Evolutionary conservation across 768 basidiomycete genomes (phyloP).

Genomic region (Xerocomus brunneocitrinus): DNA sequence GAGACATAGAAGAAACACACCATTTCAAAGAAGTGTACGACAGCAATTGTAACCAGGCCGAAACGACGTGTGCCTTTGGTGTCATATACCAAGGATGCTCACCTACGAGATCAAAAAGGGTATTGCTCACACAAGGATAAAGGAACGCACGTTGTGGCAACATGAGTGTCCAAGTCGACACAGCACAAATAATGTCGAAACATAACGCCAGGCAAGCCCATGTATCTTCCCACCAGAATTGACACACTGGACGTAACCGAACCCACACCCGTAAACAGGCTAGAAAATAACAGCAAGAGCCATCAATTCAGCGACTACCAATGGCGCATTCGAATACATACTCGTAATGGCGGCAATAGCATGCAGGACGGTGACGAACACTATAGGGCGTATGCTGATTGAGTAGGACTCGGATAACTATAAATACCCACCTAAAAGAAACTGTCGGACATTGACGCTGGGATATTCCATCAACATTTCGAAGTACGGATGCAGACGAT

Average conservation of each 20-base stretch:
- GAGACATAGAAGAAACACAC: constrained; percentile 2
- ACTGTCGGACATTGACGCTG: neutral
- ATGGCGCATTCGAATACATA: neutral
- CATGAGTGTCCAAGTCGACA: constrained; percentile 7
- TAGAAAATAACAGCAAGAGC: neutral
- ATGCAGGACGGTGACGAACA: constrained; percentile 10
- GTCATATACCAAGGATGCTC: constrained; percentile 2
- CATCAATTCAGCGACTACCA: neutral
- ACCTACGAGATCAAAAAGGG: neutral
- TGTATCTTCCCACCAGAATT: constrained; percentile 14
- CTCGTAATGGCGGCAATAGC: constrained; percentile 2
- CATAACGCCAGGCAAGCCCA: constrained; percentile 6
- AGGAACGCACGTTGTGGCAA: constrained; percentile 3
- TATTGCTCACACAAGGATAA: neutral
- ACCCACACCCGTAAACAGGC: constrained; percentile 8
- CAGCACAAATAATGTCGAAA: constrained; percentile 1
- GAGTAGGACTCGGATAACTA: neutral
- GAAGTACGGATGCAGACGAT: neutral
- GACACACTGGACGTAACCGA: constrained; percentile 3
- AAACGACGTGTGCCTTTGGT: neutral
- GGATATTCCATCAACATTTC: constrained; percentile 2
- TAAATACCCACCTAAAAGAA: constrained; percentile 1
- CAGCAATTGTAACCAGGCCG: constrained; percentile 3
- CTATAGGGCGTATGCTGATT: neutral
- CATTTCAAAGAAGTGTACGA: constrained; percentile 6